These are phyloP conservation scores for Penicillium paradoxum DNA, from an alignment of 495 filamentous ascomycete genomes.

Conservation along the genomic window DNA sequence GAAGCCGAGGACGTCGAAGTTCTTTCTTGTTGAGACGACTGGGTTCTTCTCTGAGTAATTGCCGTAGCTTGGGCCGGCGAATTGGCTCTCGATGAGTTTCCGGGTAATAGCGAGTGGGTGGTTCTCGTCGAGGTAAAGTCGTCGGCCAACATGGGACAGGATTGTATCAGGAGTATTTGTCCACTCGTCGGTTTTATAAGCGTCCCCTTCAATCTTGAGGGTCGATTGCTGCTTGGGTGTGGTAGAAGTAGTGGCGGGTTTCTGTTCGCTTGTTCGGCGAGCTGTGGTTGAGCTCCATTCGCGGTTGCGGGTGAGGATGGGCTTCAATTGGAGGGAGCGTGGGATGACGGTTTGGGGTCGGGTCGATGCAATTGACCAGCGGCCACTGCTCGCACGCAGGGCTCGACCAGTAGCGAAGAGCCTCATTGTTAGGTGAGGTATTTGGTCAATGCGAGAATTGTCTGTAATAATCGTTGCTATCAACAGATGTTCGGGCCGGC, in stretches of 20 bases:
- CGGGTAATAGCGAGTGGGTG: slow-evolving; percentile 91
- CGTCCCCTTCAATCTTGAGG: slow-evolving; percentile 54
- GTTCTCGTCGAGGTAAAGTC: slow-evolving; percentile 78
- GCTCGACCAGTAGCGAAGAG: slow-evolving; percentile 43
- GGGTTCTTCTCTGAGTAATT: slow-evolving; percentile 74
- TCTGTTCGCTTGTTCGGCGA: slow-evolving; percentile 22
- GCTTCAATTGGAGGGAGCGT: slow-evolving; percentile 16
- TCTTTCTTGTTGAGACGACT: slow-evolving; percentile 79
- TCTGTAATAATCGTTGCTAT: slow-evolving; percentile 3
- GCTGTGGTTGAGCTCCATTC: slow-evolving; percentile 35
- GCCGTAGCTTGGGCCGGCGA: slow-evolving; percentile 65
- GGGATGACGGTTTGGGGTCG: slow-evolving; percentile 26
- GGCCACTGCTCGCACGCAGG: slow-evolving; percentile 36
- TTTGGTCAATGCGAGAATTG: not conserved
- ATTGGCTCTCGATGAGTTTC: slow-evolving; percentile 84
- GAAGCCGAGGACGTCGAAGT: slow-evolving; percentile 94
- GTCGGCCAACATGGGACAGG: slow-evolving; percentile 62
- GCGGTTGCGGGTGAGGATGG: slow-evolving; percentile 18
- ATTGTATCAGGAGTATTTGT: slow-evolving; percentile 78
- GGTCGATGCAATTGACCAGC: slow-evolving; percentile 34
- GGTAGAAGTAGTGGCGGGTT: slow-evolving; percentile 9
- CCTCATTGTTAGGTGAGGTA: slow-evolving; percentile 30
- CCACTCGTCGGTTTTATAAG: slow-evolving; percentile 72
- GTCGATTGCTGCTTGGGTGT: slow-evolving; percentile 11
- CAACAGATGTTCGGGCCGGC: slow-evolving; percentile 27